Conservation (phyloP, 768 basidiomycete genomes). For the Russula lepida region DNA sequence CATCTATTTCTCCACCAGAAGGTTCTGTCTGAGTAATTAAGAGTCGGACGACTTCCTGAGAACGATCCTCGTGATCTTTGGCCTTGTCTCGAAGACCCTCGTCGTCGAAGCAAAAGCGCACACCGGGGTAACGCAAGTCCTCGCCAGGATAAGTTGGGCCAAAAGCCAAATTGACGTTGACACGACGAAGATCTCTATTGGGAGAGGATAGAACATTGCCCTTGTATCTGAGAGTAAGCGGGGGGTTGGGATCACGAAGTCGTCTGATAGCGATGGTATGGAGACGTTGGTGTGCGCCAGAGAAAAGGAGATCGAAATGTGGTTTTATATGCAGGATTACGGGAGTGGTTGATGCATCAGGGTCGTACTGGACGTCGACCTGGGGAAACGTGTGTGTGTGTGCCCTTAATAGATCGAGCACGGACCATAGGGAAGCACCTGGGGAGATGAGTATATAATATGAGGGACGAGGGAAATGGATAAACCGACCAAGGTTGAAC, state of each 20-base stretch:
- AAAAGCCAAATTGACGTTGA: conserved; percentile 63
- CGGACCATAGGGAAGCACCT: conserved; percentile 75
- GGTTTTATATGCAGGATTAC: conserved; percentile 72
- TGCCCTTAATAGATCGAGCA: conserved; percentile 58
- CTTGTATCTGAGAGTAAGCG: conserved; percentile 61
- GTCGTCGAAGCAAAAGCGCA: conserved; percentile 80
- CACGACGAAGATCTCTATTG: conserved; percentile 50
- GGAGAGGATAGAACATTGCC: conserved; percentile 52
- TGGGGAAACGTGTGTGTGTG: conserved; percentile 67
- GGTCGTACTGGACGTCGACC: conserved; percentile 77
- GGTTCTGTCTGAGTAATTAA: conserved; percentile 61
- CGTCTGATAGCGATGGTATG: conserved; percentile 69
- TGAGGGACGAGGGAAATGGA: background rate
- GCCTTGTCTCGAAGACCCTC: conserved; percentile 46
- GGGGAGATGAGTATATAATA: background rate
- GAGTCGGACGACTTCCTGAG: conserved; percentile 69
- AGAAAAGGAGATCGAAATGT: conserved; percentile 80
- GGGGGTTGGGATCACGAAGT: conserved; percentile 58
- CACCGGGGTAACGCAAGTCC: conserved; percentile 70
- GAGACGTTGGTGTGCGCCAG: conserved; percentile 67
- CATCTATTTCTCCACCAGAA: conserved; percentile 49
- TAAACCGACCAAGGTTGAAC: conserved; percentile 54
- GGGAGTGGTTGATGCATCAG: conserved; percentile 62
- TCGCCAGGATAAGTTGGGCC: conserved; percentile 79
- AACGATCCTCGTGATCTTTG: conserved; percentile 47